Conservation (phyloP, 169 alveolate genomes). For the Babesia bigemina region DNA sequence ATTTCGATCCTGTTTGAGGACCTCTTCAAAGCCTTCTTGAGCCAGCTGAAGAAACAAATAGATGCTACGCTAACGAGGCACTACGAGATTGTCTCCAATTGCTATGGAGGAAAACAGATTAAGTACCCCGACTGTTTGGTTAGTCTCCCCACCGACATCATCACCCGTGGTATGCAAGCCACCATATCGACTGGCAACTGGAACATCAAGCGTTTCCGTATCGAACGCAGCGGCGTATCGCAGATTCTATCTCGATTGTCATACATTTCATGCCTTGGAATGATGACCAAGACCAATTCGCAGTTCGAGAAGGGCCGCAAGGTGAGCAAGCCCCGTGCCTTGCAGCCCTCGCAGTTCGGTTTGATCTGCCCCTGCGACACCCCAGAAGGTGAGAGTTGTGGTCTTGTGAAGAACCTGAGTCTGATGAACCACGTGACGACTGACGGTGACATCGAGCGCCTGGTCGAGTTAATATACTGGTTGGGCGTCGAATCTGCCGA, state of each 20-base stretch:
- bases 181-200: constrained; percentile 99
- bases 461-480: constrained; percentile 71
- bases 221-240: constrained; percentile 98
- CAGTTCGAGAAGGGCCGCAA: constrained; percentile 91
- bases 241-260: constrained; percentile 95
- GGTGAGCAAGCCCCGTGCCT: constrained; percentile 98
- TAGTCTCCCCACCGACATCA: constrained; percentile 88
- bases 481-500: constrained; percentile 82
- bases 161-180: constrained; percentile 94
- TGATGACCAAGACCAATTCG: constrained; percentile 89
- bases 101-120: constrained; percentile 51
- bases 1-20: constrained; percentile 96
- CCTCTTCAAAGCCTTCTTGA: constrained; percentile 74
- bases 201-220: constrained; percentile 96
- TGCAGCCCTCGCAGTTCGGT: constrained; percentile 99
- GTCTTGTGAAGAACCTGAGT: constrained; percentile 97
- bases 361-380: constrained; percentile 99
- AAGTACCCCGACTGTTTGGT: constrained; percentile 89
- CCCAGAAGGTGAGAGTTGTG: constrained; percentile 99
- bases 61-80: constrained; percentile 80
- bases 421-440: constrained; percentile 97
- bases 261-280: constrained; percentile 90
- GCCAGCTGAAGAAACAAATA: constrained; percentile 84
- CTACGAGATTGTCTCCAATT: constrained; percentile 74
- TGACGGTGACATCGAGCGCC: constrained; percentile 86